Percentiles rank a stretch among this genome's conserved stretches.
phyloP scores from a whole-genome alignment of 495 filamentous ascomycete genomes.

The Sporormia fimetaria region DNA sequence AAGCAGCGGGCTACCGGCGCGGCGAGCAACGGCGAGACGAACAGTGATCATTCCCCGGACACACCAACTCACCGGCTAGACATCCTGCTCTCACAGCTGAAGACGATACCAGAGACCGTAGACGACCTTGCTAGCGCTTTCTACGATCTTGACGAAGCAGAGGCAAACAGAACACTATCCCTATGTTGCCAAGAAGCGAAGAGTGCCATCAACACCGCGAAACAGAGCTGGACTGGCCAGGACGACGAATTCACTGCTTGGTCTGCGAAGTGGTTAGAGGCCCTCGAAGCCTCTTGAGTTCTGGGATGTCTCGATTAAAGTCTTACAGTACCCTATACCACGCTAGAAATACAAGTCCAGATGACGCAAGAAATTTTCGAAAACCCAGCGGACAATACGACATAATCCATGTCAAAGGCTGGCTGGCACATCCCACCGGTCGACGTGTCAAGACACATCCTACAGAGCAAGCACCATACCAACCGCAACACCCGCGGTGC shows the following conservation, averaged over 20 bases:
- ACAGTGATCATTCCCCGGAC: too few relatives aligned
- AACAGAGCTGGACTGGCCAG: constrained; percentile 25
- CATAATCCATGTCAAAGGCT: too few relatives aligned
- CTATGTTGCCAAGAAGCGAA: constrained; percentile 25
- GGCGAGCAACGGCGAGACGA: constrained; percentile 1
- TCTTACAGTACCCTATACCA: too few relatives aligned
- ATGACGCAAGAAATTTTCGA: too few relatives aligned
- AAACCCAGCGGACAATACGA: too few relatives aligned
- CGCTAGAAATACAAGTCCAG: too few relatives aligned
- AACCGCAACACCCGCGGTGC: too few relatives aligned
- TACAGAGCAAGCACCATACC: too few relatives aligned
- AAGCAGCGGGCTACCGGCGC: neutral
- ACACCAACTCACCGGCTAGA: too few relatives aligned
- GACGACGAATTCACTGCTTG: constrained; percentile 33
- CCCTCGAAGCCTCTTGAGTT: constrained; percentile 10
- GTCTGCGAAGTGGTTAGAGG: constrained; percentile 28
- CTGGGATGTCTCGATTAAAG: neutral
- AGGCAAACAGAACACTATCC: constrained; percentile 23
- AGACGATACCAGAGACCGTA: constrained; percentile 35
- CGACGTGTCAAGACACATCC: too few relatives aligned
- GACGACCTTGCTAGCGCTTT: constrained; percentile 40
- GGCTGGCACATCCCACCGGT: too few relatives aligned
- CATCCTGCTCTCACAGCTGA: constrained; percentile 32
- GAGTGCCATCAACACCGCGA: constrained; percentile 14
- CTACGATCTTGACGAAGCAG: constrained; percentile 41